Percentiles rank a stretch among this genome's conserved stretches.
Conservation (phyloP, 345 rosid genomes). For the Hypericum androsaemum region DNA sequence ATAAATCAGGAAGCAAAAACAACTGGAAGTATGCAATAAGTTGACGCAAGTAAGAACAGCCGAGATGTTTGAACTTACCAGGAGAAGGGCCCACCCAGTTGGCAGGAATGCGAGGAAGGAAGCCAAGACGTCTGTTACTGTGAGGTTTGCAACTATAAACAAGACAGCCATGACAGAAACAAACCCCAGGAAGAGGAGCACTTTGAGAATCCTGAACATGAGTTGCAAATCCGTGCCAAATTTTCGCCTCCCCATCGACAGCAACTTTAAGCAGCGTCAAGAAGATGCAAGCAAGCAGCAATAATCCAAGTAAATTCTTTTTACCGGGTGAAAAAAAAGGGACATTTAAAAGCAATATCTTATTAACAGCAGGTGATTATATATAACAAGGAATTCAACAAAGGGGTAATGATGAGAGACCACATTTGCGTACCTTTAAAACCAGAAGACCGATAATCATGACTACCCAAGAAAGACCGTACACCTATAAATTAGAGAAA, state of each 20-base stretch:
- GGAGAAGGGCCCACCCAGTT: conserved; percentile 83
- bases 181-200: conserved; percentile 78
- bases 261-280: conserved; percentile 40
- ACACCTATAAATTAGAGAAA: conserved; percentile 39
- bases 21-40: too few relatives aligned
- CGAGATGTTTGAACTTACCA: conserved; percentile 39
- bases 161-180: conserved; percentile 75
- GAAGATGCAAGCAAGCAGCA: too few relatives aligned
- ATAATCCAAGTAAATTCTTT: too few relatives aligned
- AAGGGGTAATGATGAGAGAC: too few relatives aligned
- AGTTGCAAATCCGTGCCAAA: conserved; percentile 76
- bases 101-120: conserved; percentile 72
- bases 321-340: too few relatives aligned
- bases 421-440: conserved; percentile 50
- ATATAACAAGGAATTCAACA: too few relatives aligned
- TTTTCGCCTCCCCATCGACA: conserved; percentile 69
- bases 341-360: too few relatives aligned
- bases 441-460: conserved; percentile 53
- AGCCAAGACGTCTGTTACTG: conserved; percentile 64
- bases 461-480: conserved; percentile 82
- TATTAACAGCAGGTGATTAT: too few relatives aligned
- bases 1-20: too few relatives aligned
- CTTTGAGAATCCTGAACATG: conserved; percentile 89
- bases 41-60: too few relatives aligned
- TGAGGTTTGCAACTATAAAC: conserved; percentile 55